phyloP scores from a whole-genome alignment of 2,329 filamentous ascomycete genomes.

The Graphiopsis chlorocephala region DNA sequence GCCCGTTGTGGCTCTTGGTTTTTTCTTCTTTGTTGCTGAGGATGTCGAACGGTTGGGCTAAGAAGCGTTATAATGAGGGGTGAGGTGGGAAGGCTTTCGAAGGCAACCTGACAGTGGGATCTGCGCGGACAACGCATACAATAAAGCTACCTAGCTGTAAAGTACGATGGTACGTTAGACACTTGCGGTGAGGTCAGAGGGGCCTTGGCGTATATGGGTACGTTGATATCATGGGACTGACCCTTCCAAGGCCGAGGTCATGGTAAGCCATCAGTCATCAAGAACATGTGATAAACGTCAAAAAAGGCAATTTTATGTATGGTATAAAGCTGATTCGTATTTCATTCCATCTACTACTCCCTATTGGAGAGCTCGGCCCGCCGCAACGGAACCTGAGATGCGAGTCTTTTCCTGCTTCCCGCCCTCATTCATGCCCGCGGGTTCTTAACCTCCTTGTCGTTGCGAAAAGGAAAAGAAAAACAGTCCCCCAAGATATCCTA shows the following conservation, averaged over 20 bases:
- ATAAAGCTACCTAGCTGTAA: background rate
- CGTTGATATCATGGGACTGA: background rate
- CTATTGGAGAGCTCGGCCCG: background rate
- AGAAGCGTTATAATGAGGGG: background rate
- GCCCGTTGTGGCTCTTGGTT: background rate
- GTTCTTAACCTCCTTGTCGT: background rate
- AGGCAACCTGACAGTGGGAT: background rate
- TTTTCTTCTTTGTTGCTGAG: background rate
- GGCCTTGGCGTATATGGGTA: constrained; percentile 8
- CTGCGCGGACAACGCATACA: constrained; percentile 11
- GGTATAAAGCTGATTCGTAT: constrained; percentile 9
- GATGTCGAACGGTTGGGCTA: background rate
- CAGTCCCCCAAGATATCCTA: constrained; percentile 10
- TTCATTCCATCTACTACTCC: constrained; percentile 9
- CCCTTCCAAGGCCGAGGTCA: background rate
- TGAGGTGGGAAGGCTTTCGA: background rate
- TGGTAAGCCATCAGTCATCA: background rate
- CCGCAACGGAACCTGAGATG: constrained; percentile 6
- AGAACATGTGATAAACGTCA: background rate
- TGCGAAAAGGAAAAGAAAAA: constrained; percentile 4
- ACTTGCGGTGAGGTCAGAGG: constrained; percentile 15
- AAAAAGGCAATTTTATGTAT: background rate
- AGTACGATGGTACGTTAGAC: background rate
- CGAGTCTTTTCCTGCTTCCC: background rate
- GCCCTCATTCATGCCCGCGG: background rate